A percentile compares a stretch with the other conserved stretches of the same genome.
These are phyloP conservation scores for Fistulinella cinereoalba DNA, from an alignment of 1,284 basidiomycete genomes.

Conservation along the genomic window DNA sequence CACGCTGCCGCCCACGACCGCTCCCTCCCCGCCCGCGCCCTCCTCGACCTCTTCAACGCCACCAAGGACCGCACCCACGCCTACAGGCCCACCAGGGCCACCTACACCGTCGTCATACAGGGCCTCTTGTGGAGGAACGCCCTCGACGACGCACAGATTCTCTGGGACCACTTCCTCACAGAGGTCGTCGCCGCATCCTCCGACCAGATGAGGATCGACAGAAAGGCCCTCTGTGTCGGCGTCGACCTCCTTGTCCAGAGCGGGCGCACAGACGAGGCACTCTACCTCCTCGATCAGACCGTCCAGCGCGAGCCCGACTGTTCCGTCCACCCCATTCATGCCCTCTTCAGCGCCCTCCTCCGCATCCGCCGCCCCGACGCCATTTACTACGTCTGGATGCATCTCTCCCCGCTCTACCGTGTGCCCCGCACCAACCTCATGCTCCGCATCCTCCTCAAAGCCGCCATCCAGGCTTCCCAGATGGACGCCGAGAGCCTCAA, in stretches of 20 bases:
- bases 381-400: constrained; percentile 61
- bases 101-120: constrained; percentile 51
- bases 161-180: constrained; percentile 45
- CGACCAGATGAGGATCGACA: constrained; percentile 39
- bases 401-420: constrained; percentile 52
- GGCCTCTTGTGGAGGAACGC: constrained; percentile 43
- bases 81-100: constrained; percentile 42
- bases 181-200: too few species aligned
- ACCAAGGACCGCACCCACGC: constrained; percentile 21
- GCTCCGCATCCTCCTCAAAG: constrained; percentile 58
- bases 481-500: constrained; percentile 47
- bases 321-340: constrained; percentile 47
- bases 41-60: constrained; percentile 41
- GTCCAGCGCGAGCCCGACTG: too few species aligned
- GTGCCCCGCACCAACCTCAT: constrained; percentile 52
- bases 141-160: constrained; percentile 36
- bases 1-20: constrained; percentile 33
- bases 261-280: constrained; percentile 46
- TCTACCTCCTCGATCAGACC: constrained; percentile 46
- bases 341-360: constrained; percentile 45
- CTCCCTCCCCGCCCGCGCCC: constrained; percentile 26
- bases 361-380: constrained; percentile 53
- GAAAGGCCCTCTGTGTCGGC: constrained; percentile 47
- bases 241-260: constrained; percentile 48
- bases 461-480: constrained; percentile 50